phyloP scores from a whole-genome alignment of 805 yeast species.

The Hermanozyma aechmeae region DNA sequence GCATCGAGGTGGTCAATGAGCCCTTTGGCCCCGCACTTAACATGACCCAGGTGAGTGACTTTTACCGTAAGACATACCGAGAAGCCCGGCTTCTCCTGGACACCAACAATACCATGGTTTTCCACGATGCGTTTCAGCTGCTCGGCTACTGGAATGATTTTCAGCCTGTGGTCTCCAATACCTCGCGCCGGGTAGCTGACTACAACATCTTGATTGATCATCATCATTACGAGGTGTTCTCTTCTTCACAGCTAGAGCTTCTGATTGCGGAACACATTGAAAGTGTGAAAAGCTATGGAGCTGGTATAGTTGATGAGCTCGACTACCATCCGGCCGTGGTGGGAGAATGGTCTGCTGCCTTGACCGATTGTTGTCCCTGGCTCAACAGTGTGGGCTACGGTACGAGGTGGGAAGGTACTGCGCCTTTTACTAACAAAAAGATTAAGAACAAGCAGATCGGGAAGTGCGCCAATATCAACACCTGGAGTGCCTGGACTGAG shows the following conservation, averaged over 20 bases:
- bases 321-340: constrained; percentile 62
- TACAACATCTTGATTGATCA: constrained; percentile 32
- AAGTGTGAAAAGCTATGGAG: constrained; percentile 21
- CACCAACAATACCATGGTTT: constrained; percentile 36
- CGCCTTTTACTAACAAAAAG: constrained; percentile 3
- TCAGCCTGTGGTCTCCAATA: too few relatives aligned
- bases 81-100: constrained; percentile 22
- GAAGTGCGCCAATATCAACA: constrained; percentile 32
- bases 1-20: constrained; percentile 10
- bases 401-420: background rate
- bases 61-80: constrained; percentile 20
- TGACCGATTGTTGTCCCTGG: background rate
- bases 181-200: constrained; percentile 9
- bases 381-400: background rate
- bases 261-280: constrained; percentile 19
- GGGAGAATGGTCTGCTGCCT: background rate
- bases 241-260: constrained; percentile 8
- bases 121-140: constrained; percentile 59
- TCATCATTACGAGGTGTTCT: constrained; percentile 32
- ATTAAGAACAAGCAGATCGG: constrained; percentile 22
- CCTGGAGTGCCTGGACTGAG: constrained; percentile 14
- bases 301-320: constrained; percentile 15
- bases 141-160: constrained; percentile 47
- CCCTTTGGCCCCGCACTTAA: constrained; percentile 7
- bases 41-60: constrained; percentile 13